A percentile compares a stretch with the other conserved stretches of the same genome.
Evolutionary conservation across 2,329 filamentous ascomycete genomes (phyloP).

Genomic region (Blastomyces percursus): DNA sequence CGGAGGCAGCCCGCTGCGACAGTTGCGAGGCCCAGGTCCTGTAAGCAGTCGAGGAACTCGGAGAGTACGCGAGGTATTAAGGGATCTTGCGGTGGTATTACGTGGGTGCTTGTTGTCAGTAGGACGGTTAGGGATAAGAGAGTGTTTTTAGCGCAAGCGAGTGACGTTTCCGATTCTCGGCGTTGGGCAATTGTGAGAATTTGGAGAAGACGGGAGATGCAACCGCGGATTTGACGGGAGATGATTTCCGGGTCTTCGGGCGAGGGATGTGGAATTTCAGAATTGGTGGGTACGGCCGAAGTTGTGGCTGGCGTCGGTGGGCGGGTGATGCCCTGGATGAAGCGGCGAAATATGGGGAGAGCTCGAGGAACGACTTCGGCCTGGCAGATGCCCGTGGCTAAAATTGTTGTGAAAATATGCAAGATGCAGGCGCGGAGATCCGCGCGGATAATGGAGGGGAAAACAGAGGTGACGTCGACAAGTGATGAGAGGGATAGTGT

Average conservation of each 20-base stretch:
- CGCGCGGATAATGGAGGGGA: constrained; percentile 90
- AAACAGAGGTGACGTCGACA: constrained; percentile 89
- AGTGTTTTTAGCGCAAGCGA: constrained; percentile 86
- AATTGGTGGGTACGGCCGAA: background rate
- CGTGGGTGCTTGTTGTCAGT: constrained; percentile 66
- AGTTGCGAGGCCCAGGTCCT: constrained; percentile 51
- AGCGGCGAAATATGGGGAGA: constrained; percentile 82
- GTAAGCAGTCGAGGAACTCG: constrained; percentile 73
- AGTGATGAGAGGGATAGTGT: constrained; percentile 72
- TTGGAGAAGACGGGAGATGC: constrained; percentile 68
- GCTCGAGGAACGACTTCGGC: constrained; percentile 79
- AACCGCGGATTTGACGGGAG: constrained; percentile 67
- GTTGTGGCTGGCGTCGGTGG: constrained; percentile 17
- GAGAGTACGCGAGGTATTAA: constrained; percentile 64
- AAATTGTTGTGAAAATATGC: constrained; percentile 88
- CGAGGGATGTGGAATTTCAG: constrained; percentile 17
- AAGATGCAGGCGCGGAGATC: constrained; percentile 94
- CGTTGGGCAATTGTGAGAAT: constrained; percentile 47
- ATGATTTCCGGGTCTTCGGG: constrained; percentile 35
- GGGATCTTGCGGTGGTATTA: constrained; percentile 62
- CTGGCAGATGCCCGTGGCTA: constrained; percentile 80
- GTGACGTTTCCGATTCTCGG: constrained; percentile 54
- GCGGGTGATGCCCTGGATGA: constrained; percentile 62
- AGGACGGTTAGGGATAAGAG: constrained; percentile 81
- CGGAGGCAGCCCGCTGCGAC: constrained; percentile 85